A percentile compares a stretch with the other conserved stretches of the same genome.
phyloP scores from a whole-genome alignment of 139 green algal genomes.

The Zygnema circumcarinatum region DNA sequence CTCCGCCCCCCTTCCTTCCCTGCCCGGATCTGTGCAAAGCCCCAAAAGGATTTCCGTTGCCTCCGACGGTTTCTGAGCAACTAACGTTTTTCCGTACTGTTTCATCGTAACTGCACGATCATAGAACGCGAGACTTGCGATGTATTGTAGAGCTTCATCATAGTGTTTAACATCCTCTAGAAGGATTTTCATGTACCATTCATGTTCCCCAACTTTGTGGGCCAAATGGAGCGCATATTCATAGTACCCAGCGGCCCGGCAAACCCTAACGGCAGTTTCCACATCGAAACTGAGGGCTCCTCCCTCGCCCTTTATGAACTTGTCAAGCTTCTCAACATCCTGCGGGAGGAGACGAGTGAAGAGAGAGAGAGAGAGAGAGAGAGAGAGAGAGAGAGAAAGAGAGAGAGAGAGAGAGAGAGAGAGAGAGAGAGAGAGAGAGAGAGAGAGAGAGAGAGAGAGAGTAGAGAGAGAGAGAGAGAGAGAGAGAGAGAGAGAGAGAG shows the following conservation, averaged over 20 bases:
- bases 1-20: neutral
- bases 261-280: slow-evolving; percentile 86
- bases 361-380: neutral
- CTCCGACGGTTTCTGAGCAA: slow-evolving; percentile 70
- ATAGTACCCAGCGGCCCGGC: slow-evolving; percentile 82
- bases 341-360: slow-evolving; percentile 39
- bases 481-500: neutral
- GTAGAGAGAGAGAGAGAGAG: neutral
- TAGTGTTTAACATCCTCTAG: slow-evolving; percentile 82
- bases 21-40: slow-evolving; percentile 74
- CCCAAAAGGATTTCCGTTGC: slow-evolving; percentile 86
- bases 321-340: slow-evolving; percentile 79
- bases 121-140: slow-evolving; percentile 64
- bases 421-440: neutral
- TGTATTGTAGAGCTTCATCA: slow-evolving; percentile 80
- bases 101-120: slow-evolving; percentile 66
- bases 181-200: slow-evolving; percentile 83
- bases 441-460: neutral
- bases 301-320: slow-evolving; percentile 57
- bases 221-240: slow-evolving; percentile 88
- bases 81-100: slow-evolving; percentile 81
- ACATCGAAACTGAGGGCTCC: slow-evolving; percentile 77
- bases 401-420: neutral
- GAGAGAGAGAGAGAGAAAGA: neutral
- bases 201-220: slow-evolving; percentile 49